A percentile compares a stretch with the other conserved stretches of the same genome.
Evolutionary conservation across 306 rosid species (phyloP).

Genomic region (Cicer cuneatum): DNA sequence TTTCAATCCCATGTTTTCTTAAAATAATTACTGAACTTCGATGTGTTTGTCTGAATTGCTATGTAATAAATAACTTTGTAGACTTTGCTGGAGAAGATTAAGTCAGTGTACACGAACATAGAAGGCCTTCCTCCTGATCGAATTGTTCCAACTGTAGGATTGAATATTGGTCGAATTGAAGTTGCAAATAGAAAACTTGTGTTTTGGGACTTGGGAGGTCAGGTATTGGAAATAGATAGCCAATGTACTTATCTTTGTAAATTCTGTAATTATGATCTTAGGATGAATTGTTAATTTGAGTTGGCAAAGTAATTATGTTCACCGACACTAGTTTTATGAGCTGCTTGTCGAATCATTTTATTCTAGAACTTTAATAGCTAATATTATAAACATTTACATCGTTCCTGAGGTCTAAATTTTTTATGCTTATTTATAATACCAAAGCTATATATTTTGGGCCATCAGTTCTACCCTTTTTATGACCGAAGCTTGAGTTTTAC

Average conservation of each 20-base stretch:
- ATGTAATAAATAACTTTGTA: conserved; percentile 42
- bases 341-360: conserved; percentile 32
- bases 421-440: conserved; percentile 10
- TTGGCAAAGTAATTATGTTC: conserved; percentile 13
- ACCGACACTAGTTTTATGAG: conserved; percentile 3
- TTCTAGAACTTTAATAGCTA: conserved; percentile 36
- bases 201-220: conserved; percentile 99
- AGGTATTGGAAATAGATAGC: conserved; percentile 61
- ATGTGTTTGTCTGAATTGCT: conserved; percentile 33
- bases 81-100: conserved; percentile 98
- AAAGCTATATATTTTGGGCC: conserved; percentile 12
- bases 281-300: conserved; percentile 30
- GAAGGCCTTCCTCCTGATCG: conserved; percentile 97
- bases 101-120: conserved; percentile 72
- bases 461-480: conserved; percentile 18
- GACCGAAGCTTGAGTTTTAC: conserved; percentile 30
- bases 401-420: conserved; percentile 11
- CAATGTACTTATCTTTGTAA: neutral
- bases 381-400: conserved; percentile 14
- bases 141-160: conserved; percentile 98
- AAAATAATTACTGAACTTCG: conserved; percentile 18
- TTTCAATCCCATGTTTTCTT: conserved; percentile 30
- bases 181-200: conserved; percentile 82
- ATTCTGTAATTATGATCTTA: conserved; percentile 26
- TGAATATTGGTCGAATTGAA: conserved; percentile 95